phyloP scores from a whole-genome alignment of 345 rosid species.

The Dipteronia sinensis region DNA sequence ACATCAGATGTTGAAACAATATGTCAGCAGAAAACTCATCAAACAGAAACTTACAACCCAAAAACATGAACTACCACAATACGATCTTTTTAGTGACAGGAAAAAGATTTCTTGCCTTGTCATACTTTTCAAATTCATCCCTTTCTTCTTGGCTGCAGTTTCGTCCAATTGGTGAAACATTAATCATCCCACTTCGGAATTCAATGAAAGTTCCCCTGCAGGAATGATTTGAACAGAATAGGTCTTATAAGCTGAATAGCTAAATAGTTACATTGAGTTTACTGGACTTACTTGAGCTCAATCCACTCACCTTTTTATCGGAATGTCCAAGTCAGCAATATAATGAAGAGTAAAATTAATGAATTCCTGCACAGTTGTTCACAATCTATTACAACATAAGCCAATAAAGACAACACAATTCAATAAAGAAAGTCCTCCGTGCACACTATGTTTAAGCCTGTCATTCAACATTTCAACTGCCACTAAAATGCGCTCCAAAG shows the following conservation, averaged over 20 bases:
- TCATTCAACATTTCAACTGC: background rate
- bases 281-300: background rate
- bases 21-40: conserved; percentile 11
- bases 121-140: conserved; percentile 92
- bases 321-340: conserved; percentile 97
- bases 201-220: conserved; percentile 95
- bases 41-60: background rate
- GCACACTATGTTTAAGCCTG: background rate
- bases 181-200: conserved; percentile 96
- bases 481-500: background rate
- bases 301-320: conserved; percentile 74
- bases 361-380: conserved; percentile 65
- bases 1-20: conserved; percentile 18
- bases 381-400: conserved; percentile 15
- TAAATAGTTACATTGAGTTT: conserved; percentile 10
- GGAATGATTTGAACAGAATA: conserved; percentile 16
- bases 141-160: conserved; percentile 99
- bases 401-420: background rate
- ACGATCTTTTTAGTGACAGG: conserved; percentile 3
- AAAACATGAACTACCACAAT: background rate
- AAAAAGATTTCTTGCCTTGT: conserved; percentile 57
- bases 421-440: conserved; percentile 1
- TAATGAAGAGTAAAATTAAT: conserved; percentile 83
- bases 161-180: conserved; percentile 95
- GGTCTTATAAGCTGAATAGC: conserved; percentile 4